Percentiles rank a stretch among this genome's conserved stretches.
Evolutionary conservation across 495 filamentous ascomycete genomes (phyloP).

Genomic region (Neohortaea acidophila): DNA sequence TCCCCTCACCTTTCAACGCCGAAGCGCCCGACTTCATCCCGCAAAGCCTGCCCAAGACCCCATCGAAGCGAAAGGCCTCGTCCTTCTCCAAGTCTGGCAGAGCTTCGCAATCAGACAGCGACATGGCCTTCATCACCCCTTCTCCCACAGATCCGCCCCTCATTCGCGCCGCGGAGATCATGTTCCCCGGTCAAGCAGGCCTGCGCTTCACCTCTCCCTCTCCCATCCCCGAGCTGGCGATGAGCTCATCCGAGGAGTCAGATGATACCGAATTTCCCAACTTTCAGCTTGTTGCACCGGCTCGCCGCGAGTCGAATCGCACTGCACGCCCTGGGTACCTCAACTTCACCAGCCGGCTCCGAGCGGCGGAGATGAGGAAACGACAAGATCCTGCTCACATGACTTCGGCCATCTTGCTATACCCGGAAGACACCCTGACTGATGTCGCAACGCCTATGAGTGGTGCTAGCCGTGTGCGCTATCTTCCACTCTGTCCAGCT

Average conservation of each 20-base stretch:
- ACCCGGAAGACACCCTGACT: not conserved
- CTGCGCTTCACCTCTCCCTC: not conserved
- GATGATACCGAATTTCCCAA: not conserved
- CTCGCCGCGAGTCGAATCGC: not conserved
- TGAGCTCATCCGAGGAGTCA: not conserved
- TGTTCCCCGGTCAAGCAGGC: not conserved
- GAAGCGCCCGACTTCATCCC: slow-evolving; percentile 5
- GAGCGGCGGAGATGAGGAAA: not conserved
- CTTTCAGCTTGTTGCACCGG: not conserved
- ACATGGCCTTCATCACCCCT: not conserved
- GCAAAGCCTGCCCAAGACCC: not conserved
- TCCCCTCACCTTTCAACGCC: not conserved
- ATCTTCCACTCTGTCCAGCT: slow-evolving; percentile 1
- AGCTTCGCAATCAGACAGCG: not conserved
- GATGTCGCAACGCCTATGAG: not conserved
- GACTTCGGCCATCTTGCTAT: not conserved
- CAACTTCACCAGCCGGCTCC: not conserved
- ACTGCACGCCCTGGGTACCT: not conserved
- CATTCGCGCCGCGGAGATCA: slow-evolving; percentile 2
- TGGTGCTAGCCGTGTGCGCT: not conserved
- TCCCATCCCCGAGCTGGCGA: not conserved
- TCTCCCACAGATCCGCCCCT: not conserved
- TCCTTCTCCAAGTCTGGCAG: not conserved
- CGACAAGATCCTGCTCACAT: not conserved
- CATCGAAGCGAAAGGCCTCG: slow-evolving; percentile 11